Evolutionary conservation across 139 green algal genomes (phyloP).

Genomic region (Chlamydomonas incerta): DNA sequence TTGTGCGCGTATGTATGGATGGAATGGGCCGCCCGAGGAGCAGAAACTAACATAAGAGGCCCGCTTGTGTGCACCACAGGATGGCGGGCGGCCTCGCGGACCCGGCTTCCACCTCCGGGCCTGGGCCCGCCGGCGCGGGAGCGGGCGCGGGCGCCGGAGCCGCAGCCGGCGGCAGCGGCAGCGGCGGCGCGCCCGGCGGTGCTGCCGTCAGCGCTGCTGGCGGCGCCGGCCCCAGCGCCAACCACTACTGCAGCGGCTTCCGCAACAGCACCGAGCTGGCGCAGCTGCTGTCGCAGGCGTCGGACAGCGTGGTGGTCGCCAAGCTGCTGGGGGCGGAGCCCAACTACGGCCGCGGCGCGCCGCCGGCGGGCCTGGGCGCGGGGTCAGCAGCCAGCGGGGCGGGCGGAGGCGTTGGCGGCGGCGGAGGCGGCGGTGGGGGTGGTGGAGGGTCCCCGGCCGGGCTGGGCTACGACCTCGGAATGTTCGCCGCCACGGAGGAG

Average conservation of each 20-base stretch:
- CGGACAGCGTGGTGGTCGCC: neutral
- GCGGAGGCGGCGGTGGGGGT: neutral
- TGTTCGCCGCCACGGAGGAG: constrained; percentile 5
- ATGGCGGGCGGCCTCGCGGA: constrained; percentile 21
- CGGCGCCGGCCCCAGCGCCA: too few relatives aligned
- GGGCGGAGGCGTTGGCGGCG: neutral
- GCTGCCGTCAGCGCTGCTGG: too few relatives aligned
- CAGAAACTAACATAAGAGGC: too few relatives aligned
- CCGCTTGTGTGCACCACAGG: too few relatives aligned
- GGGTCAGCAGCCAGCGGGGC: neutral
- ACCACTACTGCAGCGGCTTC: neutral
- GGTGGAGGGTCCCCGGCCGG: neutral
- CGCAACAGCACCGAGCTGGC: constrained; percentile 17
- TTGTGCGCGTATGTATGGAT: too few relatives aligned
- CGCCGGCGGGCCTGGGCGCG: neutral
- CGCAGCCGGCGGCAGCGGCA: neutral
- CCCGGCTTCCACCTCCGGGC: too few relatives aligned
- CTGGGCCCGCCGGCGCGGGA: too few relatives aligned
- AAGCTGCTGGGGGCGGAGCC: constrained; percentile 14
- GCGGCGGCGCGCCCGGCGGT: too few relatives aligned
- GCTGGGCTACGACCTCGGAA: neutral
- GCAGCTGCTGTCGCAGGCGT: neutral
- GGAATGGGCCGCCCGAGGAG: too few relatives aligned
- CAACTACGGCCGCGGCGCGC: neutral
- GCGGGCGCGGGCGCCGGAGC: too few relatives aligned